Evolutionary conservation across 2,329 filamentous ascomycete species (phyloP).

Genomic region (Zymoseptoria passerinii): DNA sequence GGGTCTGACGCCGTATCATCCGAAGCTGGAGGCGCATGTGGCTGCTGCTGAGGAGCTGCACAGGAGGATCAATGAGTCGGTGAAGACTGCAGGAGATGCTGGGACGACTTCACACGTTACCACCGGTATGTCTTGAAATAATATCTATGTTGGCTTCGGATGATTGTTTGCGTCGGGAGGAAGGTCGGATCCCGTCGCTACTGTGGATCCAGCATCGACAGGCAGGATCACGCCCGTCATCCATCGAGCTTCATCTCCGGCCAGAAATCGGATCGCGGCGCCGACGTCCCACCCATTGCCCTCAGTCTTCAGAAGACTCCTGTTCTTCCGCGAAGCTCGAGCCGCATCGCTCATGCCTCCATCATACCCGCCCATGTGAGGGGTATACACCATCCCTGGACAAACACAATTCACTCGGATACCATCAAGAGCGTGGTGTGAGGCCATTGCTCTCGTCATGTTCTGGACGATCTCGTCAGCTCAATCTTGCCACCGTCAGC

Average conservation of each 20-base stretch:
- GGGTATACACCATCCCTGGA: slow-evolving; percentile 48
- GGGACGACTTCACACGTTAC: not conserved
- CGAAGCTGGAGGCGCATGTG: slow-evolving; percentile 9
- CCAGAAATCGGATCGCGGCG: slow-evolving; percentile 45
- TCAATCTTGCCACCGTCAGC: not conserved
- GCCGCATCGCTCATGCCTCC: slow-evolving; percentile 44
- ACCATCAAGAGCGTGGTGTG: slow-evolving; percentile 43
- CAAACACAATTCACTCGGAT: slow-evolving; percentile 51
- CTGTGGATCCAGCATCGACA: slow-evolving; percentile 42
- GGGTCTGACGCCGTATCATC: slow-evolving; percentile 9
- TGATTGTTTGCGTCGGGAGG: slow-evolving; percentile 19
- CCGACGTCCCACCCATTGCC: slow-evolving; percentile 49
- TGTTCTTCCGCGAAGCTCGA: slow-evolving; percentile 41
- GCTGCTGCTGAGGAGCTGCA: slow-evolving; percentile 6
- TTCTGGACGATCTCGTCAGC: slow-evolving; percentile 27
- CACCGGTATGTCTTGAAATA: not conserved
- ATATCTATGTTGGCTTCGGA: not conserved
- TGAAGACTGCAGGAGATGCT: not conserved
- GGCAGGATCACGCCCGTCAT: slow-evolving; percentile 39
- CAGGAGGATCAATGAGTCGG: not conserved
- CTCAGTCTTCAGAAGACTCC: slow-evolving; percentile 46
- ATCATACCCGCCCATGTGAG: slow-evolving; percentile 43
- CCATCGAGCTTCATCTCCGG: slow-evolving; percentile 44
- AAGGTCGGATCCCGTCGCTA: slow-evolving; percentile 36
- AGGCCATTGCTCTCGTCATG: slow-evolving; percentile 50